Conservation (phyloP, 345 rosid genomes). For the Ceriops zippeliana region DNA sequence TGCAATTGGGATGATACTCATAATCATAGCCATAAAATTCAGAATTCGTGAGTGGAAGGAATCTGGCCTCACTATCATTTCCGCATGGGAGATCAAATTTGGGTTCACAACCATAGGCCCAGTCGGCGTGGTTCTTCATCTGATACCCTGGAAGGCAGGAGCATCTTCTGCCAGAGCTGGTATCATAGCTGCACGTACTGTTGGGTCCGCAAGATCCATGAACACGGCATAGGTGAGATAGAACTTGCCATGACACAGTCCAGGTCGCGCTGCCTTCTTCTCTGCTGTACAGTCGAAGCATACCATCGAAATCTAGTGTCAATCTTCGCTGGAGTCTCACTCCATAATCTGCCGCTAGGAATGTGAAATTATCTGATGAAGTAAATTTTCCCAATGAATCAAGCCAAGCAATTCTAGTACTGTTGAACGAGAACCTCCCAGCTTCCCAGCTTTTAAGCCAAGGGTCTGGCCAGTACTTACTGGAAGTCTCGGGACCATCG, state of each 20-base stretch:
- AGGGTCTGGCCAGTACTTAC: conserved; percentile 31
- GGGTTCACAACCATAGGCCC: conserved; percentile 35
- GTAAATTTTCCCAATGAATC: conserved; percentile 21
- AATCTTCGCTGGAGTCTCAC: conserved; percentile 17
- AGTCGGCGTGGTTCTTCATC: conserved; percentile 15
- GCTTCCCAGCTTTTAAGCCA: not conserved
- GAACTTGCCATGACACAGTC: conserved; percentile 33
- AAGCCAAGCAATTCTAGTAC: conserved; percentile 21
- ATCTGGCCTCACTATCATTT: not conserved
- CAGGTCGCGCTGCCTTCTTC: conserved; percentile 1
- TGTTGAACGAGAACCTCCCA: conserved; percentile 19
- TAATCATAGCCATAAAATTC: conserved; percentile 10
- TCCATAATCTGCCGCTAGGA: conserved; percentile 27
- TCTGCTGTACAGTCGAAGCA: conserved; percentile 32
- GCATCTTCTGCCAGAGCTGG: conserved; percentile 22
- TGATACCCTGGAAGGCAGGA: conserved; percentile 30
- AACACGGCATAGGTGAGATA: conserved; percentile 15
- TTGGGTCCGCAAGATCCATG: conserved; percentile 39
- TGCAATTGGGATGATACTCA: not conserved
- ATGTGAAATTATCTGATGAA: conserved; percentile 22
- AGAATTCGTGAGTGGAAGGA: conserved; percentile 8
- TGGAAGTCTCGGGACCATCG: conserved; percentile 21
- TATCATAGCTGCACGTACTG: conserved; percentile 26
- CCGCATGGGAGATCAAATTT: conserved; percentile 19
- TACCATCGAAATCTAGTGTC: conserved; percentile 39